Conservation (phyloP, 2,329 filamentous ascomycete species). For the Scytalidium sp. region DNA sequence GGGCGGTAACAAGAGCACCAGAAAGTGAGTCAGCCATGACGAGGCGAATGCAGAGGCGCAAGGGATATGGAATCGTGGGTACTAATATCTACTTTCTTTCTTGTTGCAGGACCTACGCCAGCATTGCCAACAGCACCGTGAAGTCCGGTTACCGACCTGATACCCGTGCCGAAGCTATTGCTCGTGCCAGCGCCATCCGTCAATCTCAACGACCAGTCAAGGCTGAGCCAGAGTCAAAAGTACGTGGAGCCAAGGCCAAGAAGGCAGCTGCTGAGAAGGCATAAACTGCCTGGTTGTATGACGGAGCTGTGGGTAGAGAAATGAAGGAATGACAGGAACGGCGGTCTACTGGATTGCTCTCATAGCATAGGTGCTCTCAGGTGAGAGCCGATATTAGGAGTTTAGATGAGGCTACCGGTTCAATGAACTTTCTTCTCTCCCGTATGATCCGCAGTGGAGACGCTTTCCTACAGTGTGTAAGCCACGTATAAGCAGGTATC, state of each 20-base stretch:
- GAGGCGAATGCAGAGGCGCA: background rate
- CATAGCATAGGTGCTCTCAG: background rate
- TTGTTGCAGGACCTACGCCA: slow-evolving; percentile 76
- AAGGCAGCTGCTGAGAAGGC: slow-evolving; percentile 58
- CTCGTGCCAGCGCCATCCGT: slow-evolving; percentile 84
- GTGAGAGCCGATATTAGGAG: background rate
- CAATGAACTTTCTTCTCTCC: background rate
- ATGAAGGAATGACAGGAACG: slow-evolving; percentile 7
- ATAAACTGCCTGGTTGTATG: slow-evolving; percentile 11
- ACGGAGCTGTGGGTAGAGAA: slow-evolving; percentile 4
- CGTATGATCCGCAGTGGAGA: background rate
- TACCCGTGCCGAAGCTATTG: slow-evolving; percentile 73
- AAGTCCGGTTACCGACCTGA: slow-evolving; percentile 84
- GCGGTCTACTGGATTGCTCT: background rate
- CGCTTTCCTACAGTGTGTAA: no score
- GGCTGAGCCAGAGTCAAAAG: slow-evolving; percentile 70
- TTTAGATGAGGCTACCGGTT: background rate
- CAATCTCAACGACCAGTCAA: slow-evolving; percentile 76
- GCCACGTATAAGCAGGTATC: no score
- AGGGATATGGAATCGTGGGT: background rate
- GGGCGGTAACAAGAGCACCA: slow-evolving; percentile 68
- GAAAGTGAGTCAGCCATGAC: slow-evolving; percentile 83
- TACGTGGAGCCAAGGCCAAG: slow-evolving; percentile 75
- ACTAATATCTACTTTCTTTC: slow-evolving; percentile 2
- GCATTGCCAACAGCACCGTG: slow-evolving; percentile 77